These are phyloP conservation scores for Colletotrichum tropicale DNA, from an alignment of 2,329 filamentous ascomycete species.

Conservation along the genomic window DNA sequence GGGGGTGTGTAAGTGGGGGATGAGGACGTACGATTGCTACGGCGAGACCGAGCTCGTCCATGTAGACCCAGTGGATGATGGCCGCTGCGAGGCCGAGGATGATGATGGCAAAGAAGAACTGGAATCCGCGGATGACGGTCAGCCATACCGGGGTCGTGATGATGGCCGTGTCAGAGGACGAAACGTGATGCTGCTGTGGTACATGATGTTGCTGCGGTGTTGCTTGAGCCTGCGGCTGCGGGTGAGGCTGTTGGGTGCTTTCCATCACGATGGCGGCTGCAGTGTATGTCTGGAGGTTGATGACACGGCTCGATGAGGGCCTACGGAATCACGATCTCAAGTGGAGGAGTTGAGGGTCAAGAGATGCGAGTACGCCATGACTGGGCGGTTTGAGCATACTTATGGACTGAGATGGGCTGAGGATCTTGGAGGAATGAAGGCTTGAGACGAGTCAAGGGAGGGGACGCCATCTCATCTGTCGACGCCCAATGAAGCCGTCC, in stretches of 20 bases:
- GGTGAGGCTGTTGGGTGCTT: not conserved
- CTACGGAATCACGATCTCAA: not conserved
- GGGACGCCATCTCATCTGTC: not conserved
- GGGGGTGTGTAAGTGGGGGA: not conserved
- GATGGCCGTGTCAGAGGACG: constrained; percentile 24
- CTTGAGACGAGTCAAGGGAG: constrained; percentile 5
- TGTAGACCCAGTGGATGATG: constrained; percentile 44
- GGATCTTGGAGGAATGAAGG: not conserved
- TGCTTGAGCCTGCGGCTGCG: not conserved
- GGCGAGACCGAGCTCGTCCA: constrained; percentile 43
- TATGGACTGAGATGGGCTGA: not conserved
- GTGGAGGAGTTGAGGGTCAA: not conserved
- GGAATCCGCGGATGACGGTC: constrained; percentile 41
- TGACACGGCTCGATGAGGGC: not conserved
- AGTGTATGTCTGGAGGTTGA: not conserved
- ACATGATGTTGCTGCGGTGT: not conserved
- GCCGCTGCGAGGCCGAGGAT: constrained; percentile 46
- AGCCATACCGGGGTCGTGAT: constrained; percentile 49
- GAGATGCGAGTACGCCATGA: not conserved
- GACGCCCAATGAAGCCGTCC: not conserved
- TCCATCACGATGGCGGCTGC: not conserved
- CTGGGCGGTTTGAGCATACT: not conserved
- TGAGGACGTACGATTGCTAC: constrained; percentile 41
- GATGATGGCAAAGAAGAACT: constrained; percentile 46
- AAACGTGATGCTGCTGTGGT: not conserved